Base-by-base conservation (phyloP, 495 filamentous ascomycete genomes). In the Penicillium malachiteum region DNA sequence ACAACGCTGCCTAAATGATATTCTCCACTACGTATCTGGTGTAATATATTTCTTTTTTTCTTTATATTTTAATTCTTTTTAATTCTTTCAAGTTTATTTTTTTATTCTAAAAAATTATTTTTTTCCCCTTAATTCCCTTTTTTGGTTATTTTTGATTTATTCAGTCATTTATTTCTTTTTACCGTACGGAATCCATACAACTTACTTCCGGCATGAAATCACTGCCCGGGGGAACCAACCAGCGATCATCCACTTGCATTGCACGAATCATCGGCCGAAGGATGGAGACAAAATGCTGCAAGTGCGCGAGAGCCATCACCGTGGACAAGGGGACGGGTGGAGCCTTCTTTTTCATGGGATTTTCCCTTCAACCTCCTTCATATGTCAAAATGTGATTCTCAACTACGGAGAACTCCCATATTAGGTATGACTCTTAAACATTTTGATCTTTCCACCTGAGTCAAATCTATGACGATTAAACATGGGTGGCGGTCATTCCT, bases 251-350 rank as follows among this genome's bases (percentile, higher is more conserved):
- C 47, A 34, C n/a, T 50, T 57, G 47, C 54, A 58, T 41, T 54
- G 50, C 45, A 52, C 64, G 50, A 66, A 62, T 67, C 54, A 62
- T 40, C 49, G 41, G 26, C 44, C 51, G 43, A 56, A 37, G 51
- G 47, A 13, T 44, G 52, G 45, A 48, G 48, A 59, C 1, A 1
- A 26, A 26, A 26, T 26, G 49, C 64, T 65, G 62, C 61, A 62
- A 68, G 65, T 68, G 65, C 55, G 62, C 49, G 46, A 52, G 59
- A 41, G 53, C 62, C 65, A 56, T 68, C 57, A 59, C 65, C 65
- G 48, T 57, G 62, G 62, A 58, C 62, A 55, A 67, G 55, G 64
- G 62, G 58, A 65, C 62, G 12, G 49, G 62, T 64, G 64, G 62
- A 62, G 64, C 44, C 59, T 31, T 50, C 46, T 42, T 54, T 48